Evolutionary conservation across 176 grass and related monocot genomes (phyloP).

Genomic region (Elaeis guineensis): DNA sequence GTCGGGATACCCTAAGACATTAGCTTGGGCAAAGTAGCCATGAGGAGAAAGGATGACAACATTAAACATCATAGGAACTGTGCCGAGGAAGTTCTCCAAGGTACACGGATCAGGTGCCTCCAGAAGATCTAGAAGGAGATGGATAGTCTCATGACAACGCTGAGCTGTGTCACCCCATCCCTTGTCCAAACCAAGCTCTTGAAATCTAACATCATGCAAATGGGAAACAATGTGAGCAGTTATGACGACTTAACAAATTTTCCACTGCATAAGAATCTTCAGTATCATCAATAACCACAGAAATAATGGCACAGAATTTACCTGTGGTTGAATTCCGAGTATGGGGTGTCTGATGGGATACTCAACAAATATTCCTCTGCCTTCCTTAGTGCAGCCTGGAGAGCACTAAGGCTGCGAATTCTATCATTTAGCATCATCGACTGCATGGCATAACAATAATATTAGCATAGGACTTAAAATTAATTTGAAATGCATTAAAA

Average conservation of each 20-base stretch:
- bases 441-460: constrained; percentile 23
- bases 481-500: too few species aligned
- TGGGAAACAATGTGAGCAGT: not conserved
- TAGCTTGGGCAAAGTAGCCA: constrained; percentile 95
- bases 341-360: constrained; percentile 58
- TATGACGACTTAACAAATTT: too few species aligned
- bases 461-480: too few species aligned
- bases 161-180: constrained; percentile 90
- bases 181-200: constrained; percentile 93
- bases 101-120: constrained; percentile 91
- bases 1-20: constrained; percentile 99
- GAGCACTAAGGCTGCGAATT: constrained; percentile 77
- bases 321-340: constrained; percentile 91
- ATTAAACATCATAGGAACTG: constrained; percentile 96
- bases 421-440: constrained; percentile 99
- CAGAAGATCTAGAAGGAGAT: constrained; percentile 93
- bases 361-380: constrained; percentile 73
- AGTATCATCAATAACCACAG: too few species aligned
- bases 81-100: constrained; percentile 90
- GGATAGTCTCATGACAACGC: constrained; percentile 72
- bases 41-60: constrained; percentile 93
- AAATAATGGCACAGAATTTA: constrained; percentile 5
- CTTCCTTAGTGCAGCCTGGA: constrained; percentile 82
- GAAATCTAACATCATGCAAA: constrained; percentile 50
- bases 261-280: too few species aligned